These are phyloP conservation scores for Gamarada debralockiae DNA, from an alignment of 495 filamentous ascomycete genomes.

Conservation along the genomic window DNA sequence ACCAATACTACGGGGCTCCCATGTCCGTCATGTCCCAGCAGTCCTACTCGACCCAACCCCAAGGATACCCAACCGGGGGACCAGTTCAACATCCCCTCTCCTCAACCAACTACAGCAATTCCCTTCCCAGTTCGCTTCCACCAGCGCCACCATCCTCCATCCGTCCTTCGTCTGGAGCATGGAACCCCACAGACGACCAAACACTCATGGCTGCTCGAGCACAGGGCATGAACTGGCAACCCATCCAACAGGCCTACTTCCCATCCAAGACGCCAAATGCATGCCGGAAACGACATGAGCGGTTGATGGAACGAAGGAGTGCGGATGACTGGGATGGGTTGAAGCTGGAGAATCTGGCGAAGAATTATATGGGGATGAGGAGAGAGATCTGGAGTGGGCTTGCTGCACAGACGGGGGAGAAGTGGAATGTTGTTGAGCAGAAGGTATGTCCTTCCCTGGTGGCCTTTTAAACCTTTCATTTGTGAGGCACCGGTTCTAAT, in stretches of 20 bases:
- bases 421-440: conserved; percentile 65
- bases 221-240: conserved; percentile 65
- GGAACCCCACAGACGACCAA: conserved; percentile 62
- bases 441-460: conserved; percentile 49
- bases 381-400: conserved; percentile 69
- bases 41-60: conserved; percentile 8
- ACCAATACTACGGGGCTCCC: conserved; percentile 7
- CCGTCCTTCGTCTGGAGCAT: conserved; percentile 52
- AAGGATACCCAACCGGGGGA: conserved; percentile 16
- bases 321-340: conserved; percentile 64
- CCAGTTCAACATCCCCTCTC: conserved; percentile 23
- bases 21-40: conserved; percentile 10
- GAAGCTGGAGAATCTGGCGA: conserved; percentile 61
- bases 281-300: conserved; percentile 74
- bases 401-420: conserved; percentile 58
- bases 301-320: conserved; percentile 63
- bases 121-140: background rate
- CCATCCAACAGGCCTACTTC: conserved; percentile 65
- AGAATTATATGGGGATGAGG: conserved; percentile 63
- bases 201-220: conserved; percentile 57
- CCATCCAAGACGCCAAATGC: conserved; percentile 72
- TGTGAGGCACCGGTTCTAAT: too few species aligned
- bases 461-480: conserved; percentile 6
- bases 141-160: conserved; percentile 28
- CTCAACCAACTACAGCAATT: conserved; percentile 6